Conservation (phyloP, 2,329 filamentous ascomycete species). For the Penicillium sp. region DNA sequence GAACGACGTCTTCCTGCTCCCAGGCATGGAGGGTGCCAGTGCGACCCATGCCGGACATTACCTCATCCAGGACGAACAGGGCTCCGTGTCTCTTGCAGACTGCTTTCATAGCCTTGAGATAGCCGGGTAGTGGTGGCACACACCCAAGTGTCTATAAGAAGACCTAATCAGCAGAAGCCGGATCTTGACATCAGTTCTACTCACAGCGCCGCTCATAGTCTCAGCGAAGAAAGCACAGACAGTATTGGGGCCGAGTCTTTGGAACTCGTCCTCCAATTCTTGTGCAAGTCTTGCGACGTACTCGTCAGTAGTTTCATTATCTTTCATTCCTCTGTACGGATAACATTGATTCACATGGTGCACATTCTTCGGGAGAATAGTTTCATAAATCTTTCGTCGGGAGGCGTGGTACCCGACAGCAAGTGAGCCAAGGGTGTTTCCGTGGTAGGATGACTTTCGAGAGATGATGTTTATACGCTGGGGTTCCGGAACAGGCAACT, state of each 20-base stretch:
- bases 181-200: not conserved
- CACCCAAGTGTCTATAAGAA: conserved; percentile 46
- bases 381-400: conserved; percentile 58
- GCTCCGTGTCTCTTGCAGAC: conserved; percentile 56
- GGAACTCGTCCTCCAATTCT: conserved; percentile 65
- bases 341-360: conserved; percentile 62
- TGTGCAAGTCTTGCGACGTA: conserved; percentile 58
- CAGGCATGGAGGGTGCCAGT: conserved; percentile 54
- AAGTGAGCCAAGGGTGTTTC: conserved; percentile 64
- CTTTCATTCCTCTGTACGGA: conserved; percentile 53
- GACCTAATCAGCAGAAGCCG: not conserved
- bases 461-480: conserved; percentile 58
- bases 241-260: conserved; percentile 57
- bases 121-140: conserved; percentile 51
- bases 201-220: conserved; percentile 49
- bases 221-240: conserved; percentile 65
- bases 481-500: conserved; percentile 50
- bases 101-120: conserved; percentile 52
- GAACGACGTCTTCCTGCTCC: conserved; percentile 52
- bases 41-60: conserved; percentile 58
- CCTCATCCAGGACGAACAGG: conserved; percentile 46
- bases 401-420: conserved; percentile 60
- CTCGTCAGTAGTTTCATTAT: conserved; percentile 50
- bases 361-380: conserved; percentile 53
- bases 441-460: conserved; percentile 63